Conservation (phyloP, 176 grass and related monocot genomes). For the Raddia distichophylla region DNA sequence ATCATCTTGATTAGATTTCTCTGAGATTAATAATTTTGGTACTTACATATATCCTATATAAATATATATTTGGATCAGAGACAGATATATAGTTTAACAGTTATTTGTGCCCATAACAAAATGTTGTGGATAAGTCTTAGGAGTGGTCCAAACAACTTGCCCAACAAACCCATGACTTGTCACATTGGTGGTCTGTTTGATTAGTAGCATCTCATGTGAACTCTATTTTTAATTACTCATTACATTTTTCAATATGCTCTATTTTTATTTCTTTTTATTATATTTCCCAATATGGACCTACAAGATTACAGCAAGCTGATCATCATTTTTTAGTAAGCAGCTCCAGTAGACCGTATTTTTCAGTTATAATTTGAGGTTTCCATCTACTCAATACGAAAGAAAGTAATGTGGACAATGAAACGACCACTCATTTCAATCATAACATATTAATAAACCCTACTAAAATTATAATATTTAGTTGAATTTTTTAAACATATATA, state of each 20-base stretch:
- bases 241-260: background rate
- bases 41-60: too few relatives aligned
- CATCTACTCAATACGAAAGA: too few relatives aligned
- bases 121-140: background rate
- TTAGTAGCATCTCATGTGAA: background rate
- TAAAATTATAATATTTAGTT: too few relatives aligned
- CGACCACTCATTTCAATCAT: too few relatives aligned
- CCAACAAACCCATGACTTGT: constrained; percentile 3
- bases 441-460: too few relatives aligned
- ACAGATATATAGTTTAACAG: constrained; percentile 6
- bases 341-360: too few relatives aligned
- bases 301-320: constrained; percentile 21
- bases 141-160: constrained; percentile 23
- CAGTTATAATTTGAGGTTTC: too few relatives aligned
- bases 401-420: too few relatives aligned
- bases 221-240: background rate
- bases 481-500: too few relatives aligned
- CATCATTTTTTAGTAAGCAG: background rate
- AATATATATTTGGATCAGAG: too few relatives aligned
- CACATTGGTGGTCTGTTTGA: background rate
- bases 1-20: constrained; percentile 3
- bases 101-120: background rate
- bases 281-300: background rate
- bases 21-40: too few relatives aligned
- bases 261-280: background rate